phyloP scores from a whole-genome alignment of 768 basidiomycete species.

The Fomitopsis serialis region DNA sequence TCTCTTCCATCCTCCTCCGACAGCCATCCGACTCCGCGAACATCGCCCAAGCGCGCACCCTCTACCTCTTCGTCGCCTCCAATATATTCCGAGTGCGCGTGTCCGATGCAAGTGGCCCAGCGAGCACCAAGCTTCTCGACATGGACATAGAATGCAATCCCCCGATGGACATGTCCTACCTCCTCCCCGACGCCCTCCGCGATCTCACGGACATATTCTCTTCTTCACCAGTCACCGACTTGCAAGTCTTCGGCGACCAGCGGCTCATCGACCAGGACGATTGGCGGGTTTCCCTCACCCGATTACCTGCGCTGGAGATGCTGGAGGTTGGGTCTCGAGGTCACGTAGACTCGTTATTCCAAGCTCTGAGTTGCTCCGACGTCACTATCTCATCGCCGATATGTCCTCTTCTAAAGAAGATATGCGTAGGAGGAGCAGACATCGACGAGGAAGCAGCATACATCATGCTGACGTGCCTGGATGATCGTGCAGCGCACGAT shows the following conservation, averaged over 20 bases:
- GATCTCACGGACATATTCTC: neutral
- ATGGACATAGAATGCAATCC: neutral
- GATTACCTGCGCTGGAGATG: neutral
- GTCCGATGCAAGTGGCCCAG: neutral
- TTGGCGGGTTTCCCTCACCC: neutral
- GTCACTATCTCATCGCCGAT: neutral
- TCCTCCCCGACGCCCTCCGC: neutral
- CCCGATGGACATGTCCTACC: constrained; percentile 1
- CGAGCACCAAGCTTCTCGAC: neutral
- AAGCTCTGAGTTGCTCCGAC: neutral
- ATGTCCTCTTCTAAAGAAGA: neutral
- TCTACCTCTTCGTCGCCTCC: constrained; percentile 1
- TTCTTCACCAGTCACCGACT: neutral
- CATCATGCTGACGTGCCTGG: neutral
- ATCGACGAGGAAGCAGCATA: neutral
- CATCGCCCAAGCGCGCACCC: neutral
- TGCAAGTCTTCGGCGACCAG: neutral
- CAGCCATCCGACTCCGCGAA: neutral
- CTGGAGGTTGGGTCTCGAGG: constrained; percentile 1
- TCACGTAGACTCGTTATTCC: neutral
- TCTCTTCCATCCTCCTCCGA: neutral
- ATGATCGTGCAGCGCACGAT: neutral
- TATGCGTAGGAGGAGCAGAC: neutral
- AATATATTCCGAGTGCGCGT: constrained; percentile 1
- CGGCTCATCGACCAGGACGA: neutral